Conservation (phyloP, 2,329 filamentous ascomycete species). For the Diaporthe vexans region DNA sequence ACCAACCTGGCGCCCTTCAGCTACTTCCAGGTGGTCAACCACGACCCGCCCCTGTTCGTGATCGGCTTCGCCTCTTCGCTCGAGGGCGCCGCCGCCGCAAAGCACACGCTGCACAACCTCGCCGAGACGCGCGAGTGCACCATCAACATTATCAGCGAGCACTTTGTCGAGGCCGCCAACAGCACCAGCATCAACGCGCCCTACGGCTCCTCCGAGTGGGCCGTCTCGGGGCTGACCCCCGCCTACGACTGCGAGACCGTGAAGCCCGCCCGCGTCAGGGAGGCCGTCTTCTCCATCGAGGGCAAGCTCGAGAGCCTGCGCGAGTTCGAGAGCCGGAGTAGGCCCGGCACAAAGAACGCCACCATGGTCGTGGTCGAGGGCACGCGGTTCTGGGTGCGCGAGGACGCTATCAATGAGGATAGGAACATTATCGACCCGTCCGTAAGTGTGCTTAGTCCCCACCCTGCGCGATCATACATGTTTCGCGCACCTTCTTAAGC, state of each 20-base stretch:
- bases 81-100: conserved; percentile 70
- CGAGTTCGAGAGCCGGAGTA: conserved; percentile 82
- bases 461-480: not conserved
- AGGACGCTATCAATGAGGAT: conserved; percentile 88
- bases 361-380: conserved; percentile 86
- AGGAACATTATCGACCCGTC: conserved; percentile 80
- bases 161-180: conserved; percentile 90
- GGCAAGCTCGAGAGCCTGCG: conserved; percentile 79
- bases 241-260: conserved; percentile 75
- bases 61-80: conserved; percentile 62
- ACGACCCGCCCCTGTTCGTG: conserved; percentile 86
- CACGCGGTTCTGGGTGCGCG: conserved; percentile 87
- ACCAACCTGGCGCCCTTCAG: conserved; percentile 88
- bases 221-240: conserved; percentile 80
- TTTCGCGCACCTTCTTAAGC: conserved; percentile 34
- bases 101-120: conserved; percentile 83
- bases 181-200: conserved; percentile 84
- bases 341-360: conserved; percentile 80
- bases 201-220: conserved; percentile 84
- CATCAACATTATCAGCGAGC: conserved; percentile 90
- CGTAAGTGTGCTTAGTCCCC: conserved; percentile 57
- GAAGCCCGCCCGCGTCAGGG: conserved; percentile 79
- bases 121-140: conserved; percentile 79
- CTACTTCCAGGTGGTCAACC: conserved; percentile 84
- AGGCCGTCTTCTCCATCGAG: conserved; percentile 88